These are phyloP conservation scores for Colletotrichum eremochloae DNA, from an alignment of 2,329 filamentous ascomycete genomes.

Conservation along the genomic window DNA sequence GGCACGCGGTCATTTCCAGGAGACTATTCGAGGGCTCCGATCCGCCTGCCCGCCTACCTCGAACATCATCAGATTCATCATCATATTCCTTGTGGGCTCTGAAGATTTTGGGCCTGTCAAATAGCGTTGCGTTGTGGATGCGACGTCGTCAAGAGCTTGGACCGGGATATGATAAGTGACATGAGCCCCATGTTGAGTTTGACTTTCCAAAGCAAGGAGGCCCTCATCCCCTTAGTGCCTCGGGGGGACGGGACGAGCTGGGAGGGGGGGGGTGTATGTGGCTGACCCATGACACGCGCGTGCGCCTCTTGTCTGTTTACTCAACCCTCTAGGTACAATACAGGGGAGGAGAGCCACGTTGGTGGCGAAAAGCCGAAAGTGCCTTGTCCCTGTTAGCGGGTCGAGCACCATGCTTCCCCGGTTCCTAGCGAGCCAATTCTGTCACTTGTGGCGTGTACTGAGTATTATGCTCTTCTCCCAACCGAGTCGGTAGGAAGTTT, in stretches of 20 bases:
- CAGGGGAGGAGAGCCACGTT: conserved; percentile 30
- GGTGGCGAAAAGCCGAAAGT: conserved; percentile 31
- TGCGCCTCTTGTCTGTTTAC: conserved; percentile 24
- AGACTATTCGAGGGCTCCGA: conserved; percentile 18
- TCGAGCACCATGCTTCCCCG: conserved; percentile 39
- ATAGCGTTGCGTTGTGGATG: conserved; percentile 13
- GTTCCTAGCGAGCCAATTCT: conserved; percentile 37
- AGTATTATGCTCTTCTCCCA: conserved; percentile 21
- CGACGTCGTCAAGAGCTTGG: conserved; percentile 20
- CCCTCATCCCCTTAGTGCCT: conserved; percentile 5
- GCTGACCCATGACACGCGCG: conserved; percentile 27
- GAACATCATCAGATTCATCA: conserved; percentile 14
- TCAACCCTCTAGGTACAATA: conserved; percentile 17
- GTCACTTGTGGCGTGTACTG: conserved; percentile 25
- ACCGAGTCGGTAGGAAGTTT: conserved; percentile 20
- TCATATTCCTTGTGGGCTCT: not conserved
- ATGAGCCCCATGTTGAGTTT: not conserved
- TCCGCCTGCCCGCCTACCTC: conserved; percentile 1
- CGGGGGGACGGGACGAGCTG: not conserved
- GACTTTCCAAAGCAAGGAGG: conserved; percentile 33
- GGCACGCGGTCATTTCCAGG: not conserved
- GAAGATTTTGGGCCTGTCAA: conserved; percentile 4
- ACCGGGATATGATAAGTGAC: conserved; percentile 37
- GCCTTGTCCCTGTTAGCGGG: conserved; percentile 38
- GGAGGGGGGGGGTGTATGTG: not conserved